Base-by-base conservation (phyloP, 345 rosid genomes). In the Hibiscus tridactylites region DNA sequence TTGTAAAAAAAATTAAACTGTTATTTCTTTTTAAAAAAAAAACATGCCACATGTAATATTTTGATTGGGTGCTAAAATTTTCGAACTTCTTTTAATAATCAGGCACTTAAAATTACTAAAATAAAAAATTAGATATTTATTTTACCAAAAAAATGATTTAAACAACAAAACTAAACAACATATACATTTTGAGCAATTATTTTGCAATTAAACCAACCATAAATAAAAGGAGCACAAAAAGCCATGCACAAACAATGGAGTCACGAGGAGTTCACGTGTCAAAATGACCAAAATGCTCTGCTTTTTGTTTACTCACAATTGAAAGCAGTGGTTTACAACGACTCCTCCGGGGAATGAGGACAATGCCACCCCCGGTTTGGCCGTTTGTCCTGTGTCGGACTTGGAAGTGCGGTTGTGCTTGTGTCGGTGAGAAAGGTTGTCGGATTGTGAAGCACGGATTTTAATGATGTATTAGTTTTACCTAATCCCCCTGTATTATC, bases 361-460 rank as follows among this genome's bases (percentile, higher is more conserved):
- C 15, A 26, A 15, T 7, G 70, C 7, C 44, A 7, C 56, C 37
- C 12, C 70, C 12, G 39, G 42, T 10, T 47, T 47, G 21, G 58
- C 16, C 33, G 35, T 3, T 65, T 26, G 7, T 6, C n/a, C 19
- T 50, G 44, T 29, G 60, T 31, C 60, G 4, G 5, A 52, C 46
- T 31, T 46, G 4, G 5, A 52, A 68, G n/a, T n/a, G 60, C 44
- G 46, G n/a, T 29, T 29, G n/a, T 68, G 71, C 49, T 28, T 28
- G 15, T 67, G 71, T 67, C 59, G 71, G 71, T 50, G 59, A 15
- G 71, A 26, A 66, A 24, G 39, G 17, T 28, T 67, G 71, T 9
- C 44, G 16, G 0, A 1, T 49, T 68, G 42, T 28, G n/a, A 21
- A 28, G n/a, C 59, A 50, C 46, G 13, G 28, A 16, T 50, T 68